A percentile compares a stretch with the other conserved stretches of the same genome.
These are phyloP conservation scores for Exophiala dermatitidis DNA, from an alignment of 2,329 filamentous ascomycete species.

Conservation along the genomic window DNA sequence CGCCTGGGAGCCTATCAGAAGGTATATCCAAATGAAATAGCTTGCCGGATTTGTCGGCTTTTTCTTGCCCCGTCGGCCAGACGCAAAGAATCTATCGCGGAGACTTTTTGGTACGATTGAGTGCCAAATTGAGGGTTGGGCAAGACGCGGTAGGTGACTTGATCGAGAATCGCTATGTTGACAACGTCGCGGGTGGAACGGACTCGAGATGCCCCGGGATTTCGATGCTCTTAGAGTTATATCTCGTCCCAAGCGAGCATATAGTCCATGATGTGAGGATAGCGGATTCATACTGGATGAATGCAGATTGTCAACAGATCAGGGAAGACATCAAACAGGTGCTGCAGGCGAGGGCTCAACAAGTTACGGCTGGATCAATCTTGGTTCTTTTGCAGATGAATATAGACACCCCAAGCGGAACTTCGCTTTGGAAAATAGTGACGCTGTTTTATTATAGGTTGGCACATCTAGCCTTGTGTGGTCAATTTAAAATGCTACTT, in stretches of 20 bases:
- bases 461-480: neutral
- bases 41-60: slow-evolving; percentile 74
- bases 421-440: neutral
- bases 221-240: neutral
- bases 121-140: slow-evolving; percentile 59
- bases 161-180: slow-evolving; percentile 9
- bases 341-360: neutral
- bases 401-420: neutral
- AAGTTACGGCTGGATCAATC: neutral
- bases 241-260: neutral
- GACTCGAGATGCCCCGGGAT: neutral
- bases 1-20: slow-evolving; percentile 88
- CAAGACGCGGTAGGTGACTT: slow-evolving; percentile 34
- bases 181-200: slow-evolving; percentile 2
- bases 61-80: slow-evolving; percentile 36
- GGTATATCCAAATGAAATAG: slow-evolving; percentile 73
- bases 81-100: slow-evolving; percentile 34
- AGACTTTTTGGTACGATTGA: slow-evolving; percentile 57
- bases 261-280: neutral
- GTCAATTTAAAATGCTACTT: neutral
- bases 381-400: neutral
- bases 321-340: neutral
- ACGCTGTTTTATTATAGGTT: neutral
- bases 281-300: slow-evolving; percentile 1
- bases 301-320: neutral